Evolutionary conservation across 176 grass and related monocot genomes (phyloP).

Genomic region (Hsuehochloa calcarea): DNA sequence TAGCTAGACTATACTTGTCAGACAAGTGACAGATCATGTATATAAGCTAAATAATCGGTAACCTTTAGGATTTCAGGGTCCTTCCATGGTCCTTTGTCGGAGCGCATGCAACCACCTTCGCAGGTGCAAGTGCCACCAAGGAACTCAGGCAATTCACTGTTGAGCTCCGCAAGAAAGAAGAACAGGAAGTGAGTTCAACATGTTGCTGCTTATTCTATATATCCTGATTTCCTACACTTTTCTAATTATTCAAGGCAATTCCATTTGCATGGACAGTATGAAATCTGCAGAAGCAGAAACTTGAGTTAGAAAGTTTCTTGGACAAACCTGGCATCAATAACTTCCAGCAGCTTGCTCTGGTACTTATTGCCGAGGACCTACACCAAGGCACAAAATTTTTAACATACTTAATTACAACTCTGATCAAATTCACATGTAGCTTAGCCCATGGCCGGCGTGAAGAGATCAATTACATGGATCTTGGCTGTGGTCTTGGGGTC

Average conservation of each 20-base stretch:
- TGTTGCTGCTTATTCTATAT: neutral
- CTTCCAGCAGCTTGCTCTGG: slow-evolving; percentile 91
- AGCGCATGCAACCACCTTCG: slow-evolving; percentile 87
- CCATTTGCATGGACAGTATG: neutral
- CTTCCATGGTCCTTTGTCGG: slow-evolving; percentile 98
- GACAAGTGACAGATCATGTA: neutral
- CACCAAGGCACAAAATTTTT: neutral
- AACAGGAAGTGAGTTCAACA: slow-evolving; percentile 12
- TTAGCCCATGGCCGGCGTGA: neutral
- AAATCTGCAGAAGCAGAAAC: neutral
- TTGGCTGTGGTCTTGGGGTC: slow-evolving; percentile 95
- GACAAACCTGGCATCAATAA: slow-evolving; percentile 85
- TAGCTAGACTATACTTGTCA: neutral
- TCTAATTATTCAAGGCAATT: neutral
- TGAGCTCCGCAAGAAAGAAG: neutral
- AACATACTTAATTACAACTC: neutral
- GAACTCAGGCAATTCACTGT: slow-evolving; percentile 89
- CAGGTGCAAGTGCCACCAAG: slow-evolving; percentile 88
- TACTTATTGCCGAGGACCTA: slow-evolving; percentile 93
- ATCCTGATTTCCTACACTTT: neutral
- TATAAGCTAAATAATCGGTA: neutral
- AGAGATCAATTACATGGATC: slow-evolving; percentile 63
- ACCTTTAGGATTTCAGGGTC: slow-evolving; percentile 93
- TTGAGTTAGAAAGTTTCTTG: neutral
- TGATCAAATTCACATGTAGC: neutral